Percentiles rank a stretch among this genome's conserved stretches.
These are phyloP conservation scores for Diplocarpon mali DNA, from an alignment of 2,329 filamentous ascomycete genomes.

Conservation along the genomic window DNA sequence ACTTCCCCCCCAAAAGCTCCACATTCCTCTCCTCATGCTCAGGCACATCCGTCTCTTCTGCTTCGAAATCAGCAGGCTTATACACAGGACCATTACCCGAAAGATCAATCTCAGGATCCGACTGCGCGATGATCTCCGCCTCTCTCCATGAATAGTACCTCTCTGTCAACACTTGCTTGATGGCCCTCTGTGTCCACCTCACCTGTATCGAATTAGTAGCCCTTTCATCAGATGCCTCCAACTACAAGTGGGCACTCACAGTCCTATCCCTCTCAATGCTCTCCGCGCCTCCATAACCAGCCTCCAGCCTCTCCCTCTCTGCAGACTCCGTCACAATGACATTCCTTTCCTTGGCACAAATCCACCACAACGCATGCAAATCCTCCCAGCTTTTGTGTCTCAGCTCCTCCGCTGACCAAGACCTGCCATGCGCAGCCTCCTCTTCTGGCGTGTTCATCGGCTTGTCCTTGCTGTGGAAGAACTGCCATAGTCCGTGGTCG, in stretches of 20 bases:
- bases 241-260: conserved; percentile 40
- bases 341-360: conserved; percentile 85
- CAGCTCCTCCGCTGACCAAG: conserved; percentile 79
- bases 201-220: conserved; percentile 41
- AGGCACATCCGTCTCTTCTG: conserved; percentile 26
- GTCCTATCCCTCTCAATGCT: conserved; percentile 47
- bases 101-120: conserved; percentile 53
- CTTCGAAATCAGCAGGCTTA: conserved; percentile 19
- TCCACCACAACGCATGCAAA: conserved; percentile 86
- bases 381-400: conserved; percentile 88
- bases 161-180: conserved; percentile 79
- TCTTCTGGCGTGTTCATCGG: conserved; percentile 63
- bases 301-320: conserved; percentile 56
- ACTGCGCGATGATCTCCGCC: conserved; percentile 52
- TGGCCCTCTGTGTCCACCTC: conserved; percentile 63
- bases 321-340: conserved; percentile 65
- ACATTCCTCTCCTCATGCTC: conserved; percentile 10
- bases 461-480: conserved; percentile 65
- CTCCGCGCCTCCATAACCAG: conserved; percentile 66
- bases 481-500: conserved; percentile 83
- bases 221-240: neutral
- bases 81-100: conserved; percentile 24
- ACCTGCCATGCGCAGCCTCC: conserved; percentile 60
- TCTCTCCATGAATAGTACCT: conserved; percentile 82
- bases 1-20: conserved; percentile 5